A percentile compares a stretch with the other conserved stretches of the same genome.
Conservation (phyloP, 1,284 basidiomycete species). For the Heliocybe sulcata region DNA sequence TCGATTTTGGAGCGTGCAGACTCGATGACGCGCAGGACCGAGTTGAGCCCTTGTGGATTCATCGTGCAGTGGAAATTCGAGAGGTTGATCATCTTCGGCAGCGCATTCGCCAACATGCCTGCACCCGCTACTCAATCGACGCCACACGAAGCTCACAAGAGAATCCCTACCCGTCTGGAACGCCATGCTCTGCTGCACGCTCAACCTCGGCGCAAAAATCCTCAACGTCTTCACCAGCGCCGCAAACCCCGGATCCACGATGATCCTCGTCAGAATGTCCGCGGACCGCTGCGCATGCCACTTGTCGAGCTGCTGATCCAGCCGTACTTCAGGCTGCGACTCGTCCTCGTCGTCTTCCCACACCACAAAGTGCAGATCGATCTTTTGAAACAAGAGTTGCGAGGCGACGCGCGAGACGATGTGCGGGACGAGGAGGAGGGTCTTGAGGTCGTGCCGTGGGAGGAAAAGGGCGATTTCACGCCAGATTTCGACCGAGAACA, state of each 20-base stretch:
- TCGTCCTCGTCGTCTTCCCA: constrained; percentile 18
- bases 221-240: constrained; percentile 47
- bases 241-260: constrained; percentile 53
- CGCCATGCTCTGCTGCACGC: constrained; percentile 43
- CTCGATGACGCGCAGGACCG: constrained; percentile 46
- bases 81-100: constrained; percentile 54
- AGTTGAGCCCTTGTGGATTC: constrained; percentile 41
- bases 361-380: constrained; percentile 52
- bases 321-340: constrained; percentile 4
- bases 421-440: constrained; percentile 56
- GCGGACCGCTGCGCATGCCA: constrained; percentile 60
- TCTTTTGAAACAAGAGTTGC: constrained; percentile 54
- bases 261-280: constrained; percentile 61
- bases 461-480: constrained; percentile 57
- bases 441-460: constrained; percentile 58
- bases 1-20: constrained; percentile 40
- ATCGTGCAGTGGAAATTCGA: constrained; percentile 56
- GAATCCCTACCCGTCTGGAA: constrained; percentile 51
- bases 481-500: constrained; percentile 66
- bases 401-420: constrained; percentile 60
- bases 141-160: neutral
- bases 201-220: constrained; percentile 41
- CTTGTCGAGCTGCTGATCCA: constrained; percentile 26
- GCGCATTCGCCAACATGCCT: constrained; percentile 64
- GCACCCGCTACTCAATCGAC: neutral